Evolutionary conservation across 176 grass and related monocot species (phyloP), one percentile per base, ranked within the genome.

Genomic region (Typha latifolia): DNA sequence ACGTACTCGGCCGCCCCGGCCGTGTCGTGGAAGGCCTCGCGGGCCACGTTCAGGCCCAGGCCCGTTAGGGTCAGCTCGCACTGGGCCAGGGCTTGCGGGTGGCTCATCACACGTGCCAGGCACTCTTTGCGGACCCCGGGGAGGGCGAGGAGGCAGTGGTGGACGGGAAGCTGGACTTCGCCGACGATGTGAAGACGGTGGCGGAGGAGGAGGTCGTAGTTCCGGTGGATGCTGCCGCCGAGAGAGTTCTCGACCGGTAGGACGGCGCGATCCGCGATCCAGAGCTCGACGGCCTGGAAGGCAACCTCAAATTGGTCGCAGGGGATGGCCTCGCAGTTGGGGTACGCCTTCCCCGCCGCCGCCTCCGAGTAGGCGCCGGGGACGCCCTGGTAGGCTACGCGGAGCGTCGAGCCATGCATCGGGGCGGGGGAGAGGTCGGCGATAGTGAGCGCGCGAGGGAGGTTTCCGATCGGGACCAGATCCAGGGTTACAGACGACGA

Each of bases 151-250:
- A 82, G 73, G 67, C 80, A 77, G 61, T 72, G 79, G 49, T 76
- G 72, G 8, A 82, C 79, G 20, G 20, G 50, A 0, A 59, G 24
- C 61, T 82, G 80, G 34, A 82, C 69, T 51, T 78, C 74, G 49
- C 74, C 69, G 7, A 83, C 74, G 55, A 83, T 78, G 66, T 77
- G 80, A 5, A 83, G 63, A 14, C 80, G 62, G 69, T 83, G 80
- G 1, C 80, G 80, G 14, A 83, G 80, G 19, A 83, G 69, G n/a
- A 83, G 80, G 68, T 83, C 74, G 63, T 83, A 83, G 63, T 83
- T 83, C 13, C 74, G 80, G 69, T 83, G 80, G 51, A 83, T 83
- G 63, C 80, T 83, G 6, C 80, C 73, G 22, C 74, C 80, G 1
- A 83, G 68, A 23, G 80, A 83, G 59, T 73, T 78, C 74, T 83